A percentile compares a stretch with the other conserved stretches of the same genome.
Conservation (phyloP, 257 asterid species). For the Solanum etuberosum region DNA sequence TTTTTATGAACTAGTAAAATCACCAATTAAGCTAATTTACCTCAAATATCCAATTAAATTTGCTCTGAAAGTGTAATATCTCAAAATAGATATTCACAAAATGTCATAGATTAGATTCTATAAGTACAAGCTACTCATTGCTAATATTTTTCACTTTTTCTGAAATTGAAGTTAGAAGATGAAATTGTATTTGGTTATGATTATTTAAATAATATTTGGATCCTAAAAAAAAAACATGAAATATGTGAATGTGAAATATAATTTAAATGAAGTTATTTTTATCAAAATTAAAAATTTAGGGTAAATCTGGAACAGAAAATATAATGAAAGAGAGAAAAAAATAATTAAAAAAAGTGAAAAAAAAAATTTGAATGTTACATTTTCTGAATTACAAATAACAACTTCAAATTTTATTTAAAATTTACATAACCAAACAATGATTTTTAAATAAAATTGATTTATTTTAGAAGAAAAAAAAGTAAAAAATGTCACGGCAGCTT, state of each 20-base stretch:
- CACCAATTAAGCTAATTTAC: no score
- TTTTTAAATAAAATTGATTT: background rate
- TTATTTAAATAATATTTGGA: background rate
- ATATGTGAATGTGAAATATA: background rate
- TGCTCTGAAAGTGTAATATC: background rate
- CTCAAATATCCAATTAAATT: background rate
- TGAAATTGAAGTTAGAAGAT: background rate
- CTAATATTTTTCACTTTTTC: background rate
- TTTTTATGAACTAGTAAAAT: background rate
- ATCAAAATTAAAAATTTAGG: background rate
- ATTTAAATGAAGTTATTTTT: background rate
- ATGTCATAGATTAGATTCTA: background rate
- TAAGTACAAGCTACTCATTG: background rate
- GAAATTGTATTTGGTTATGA: background rate
- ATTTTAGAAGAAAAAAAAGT: background rate
- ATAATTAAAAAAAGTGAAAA: background rate
- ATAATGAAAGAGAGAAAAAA: background rate
- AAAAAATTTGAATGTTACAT: background rate
- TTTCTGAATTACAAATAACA: background rate
- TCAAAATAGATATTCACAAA: background rate
- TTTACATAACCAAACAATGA: background rate
- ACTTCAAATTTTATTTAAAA: background rate
- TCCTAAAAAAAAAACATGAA: background rate
- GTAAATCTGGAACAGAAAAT: background rate
- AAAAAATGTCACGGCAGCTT: background rate